Base-by-base conservation (phyloP, 2,329 filamentous ascomycete species). In the Phialophora tarda region DNA sequence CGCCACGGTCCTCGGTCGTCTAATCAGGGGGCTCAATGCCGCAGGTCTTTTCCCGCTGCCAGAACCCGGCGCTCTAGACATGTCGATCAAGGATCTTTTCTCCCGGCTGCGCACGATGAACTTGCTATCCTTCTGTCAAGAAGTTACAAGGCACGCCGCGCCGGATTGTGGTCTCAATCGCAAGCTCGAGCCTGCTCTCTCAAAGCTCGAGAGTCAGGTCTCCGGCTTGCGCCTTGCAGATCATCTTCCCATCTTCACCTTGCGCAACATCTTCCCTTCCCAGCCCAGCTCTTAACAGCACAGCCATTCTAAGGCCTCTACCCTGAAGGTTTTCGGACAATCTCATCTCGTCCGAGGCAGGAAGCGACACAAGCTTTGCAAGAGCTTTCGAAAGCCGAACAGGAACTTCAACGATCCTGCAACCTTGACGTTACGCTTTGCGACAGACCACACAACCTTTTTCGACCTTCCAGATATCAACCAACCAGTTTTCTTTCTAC, bases 21-120 rank as follows among this genome's bases (percentile, higher is more conserved):
- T 60, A 14, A 26, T 53, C 44, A 50, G n/a, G 28, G 50, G 32
- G 8, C 23, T 60, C 41, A 60, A 60, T 10, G 8, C 30, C 28
- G 26, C 24, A n/a, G 26, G 26, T 4, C 58, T 60, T 2, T 60
- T 50, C 7, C 58, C 58, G 14, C 24, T 60, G 3, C 47, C 44
- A 7, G 26, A 53, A n/a, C 17, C 17, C 1, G 17, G 7, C 6
- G 17, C 38, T 21, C 38, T 44, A n/a, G 17, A 44, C 17, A 44
- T 44, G 7, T 21, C 38, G 38, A 44, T 44, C 17, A 44, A n/a
- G 38, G 38, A 44, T 1, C 38, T 44, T 44, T 17, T 44, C 6
- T n/a, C 38, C 14, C 38, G 3, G 38, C 17, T 44, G 38, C 38
- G 38, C 38, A 3, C 38, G 1, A n/a, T n/a, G 38, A 3, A 44